Percentiles rank a stretch among this genome's conserved stretches.
phyloP scores from a whole-genome alignment of 2,329 filamentous ascomycete species.

The Colletotrichum lupini region DNA sequence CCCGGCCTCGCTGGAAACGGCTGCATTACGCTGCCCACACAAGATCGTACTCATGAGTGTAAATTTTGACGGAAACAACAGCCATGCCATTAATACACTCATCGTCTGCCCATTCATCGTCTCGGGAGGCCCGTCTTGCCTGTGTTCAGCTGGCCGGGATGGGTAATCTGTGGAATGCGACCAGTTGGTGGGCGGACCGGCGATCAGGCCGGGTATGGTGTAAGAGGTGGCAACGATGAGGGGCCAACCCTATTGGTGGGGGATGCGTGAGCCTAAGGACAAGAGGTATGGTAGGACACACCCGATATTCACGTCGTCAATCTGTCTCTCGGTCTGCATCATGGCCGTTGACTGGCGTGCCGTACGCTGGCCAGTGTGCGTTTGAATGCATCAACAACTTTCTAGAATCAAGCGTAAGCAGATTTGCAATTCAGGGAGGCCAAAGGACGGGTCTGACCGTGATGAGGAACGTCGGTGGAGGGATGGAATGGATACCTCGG shows the following conservation, averaged over 20 bases:
- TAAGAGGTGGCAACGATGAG: background rate
- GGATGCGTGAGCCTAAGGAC: background rate
- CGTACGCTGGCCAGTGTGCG: background rate
- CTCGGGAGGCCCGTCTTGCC: conserved; percentile 13
- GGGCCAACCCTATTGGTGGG: too few relatives aligned
- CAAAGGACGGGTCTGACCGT: background rate
- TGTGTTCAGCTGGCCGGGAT: conserved; percentile 28
- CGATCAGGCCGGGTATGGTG: conserved; percentile 5
- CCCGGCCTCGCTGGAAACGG: conserved; percentile 22
- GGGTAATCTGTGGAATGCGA: conserved; percentile 8
- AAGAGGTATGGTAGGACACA: background rate
- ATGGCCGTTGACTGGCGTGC: background rate
- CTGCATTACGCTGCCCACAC: background rate
- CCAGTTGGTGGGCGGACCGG: conserved; percentile 14
- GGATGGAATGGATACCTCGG: too few relatives aligned
- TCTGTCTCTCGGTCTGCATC: background rate
- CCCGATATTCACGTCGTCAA: background rate
- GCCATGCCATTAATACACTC: background rate
- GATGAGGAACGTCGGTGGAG: background rate
- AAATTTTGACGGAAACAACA: conserved; percentile 23
- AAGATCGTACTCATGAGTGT: background rate
- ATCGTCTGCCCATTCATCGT: background rate
- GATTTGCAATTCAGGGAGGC: background rate
- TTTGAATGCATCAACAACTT: background rate
- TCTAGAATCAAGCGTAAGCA: background rate